Evolutionary conservation across 768 basidiomycete species (phyloP).

Genomic region (Suillus sp.): DNA sequence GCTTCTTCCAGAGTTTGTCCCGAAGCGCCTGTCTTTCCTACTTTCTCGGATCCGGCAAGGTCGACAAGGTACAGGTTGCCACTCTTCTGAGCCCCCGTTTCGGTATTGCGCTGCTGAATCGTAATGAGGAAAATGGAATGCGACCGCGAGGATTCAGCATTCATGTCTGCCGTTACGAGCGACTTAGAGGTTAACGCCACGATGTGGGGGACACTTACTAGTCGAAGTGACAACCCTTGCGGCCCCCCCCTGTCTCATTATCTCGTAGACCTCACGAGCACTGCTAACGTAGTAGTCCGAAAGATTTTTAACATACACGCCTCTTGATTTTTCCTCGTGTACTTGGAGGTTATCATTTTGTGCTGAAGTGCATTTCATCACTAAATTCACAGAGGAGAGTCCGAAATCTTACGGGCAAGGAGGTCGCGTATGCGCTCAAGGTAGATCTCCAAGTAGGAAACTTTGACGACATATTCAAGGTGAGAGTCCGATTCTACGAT

Average conservation of each 20-base stretch:
- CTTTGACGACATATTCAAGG: constrained; percentile 98
- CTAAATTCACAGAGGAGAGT: constrained; percentile 1
- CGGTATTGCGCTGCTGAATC: constrained; percentile 95
- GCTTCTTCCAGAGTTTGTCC: constrained; percentile 99
- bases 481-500: constrained; percentile 95
- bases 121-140: constrained; percentile 99
- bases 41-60: constrained; percentile 98
- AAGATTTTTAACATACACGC: constrained; percentile 96
- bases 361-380: constrained; percentile 45
- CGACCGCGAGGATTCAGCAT: constrained; percentile 97
- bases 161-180: constrained; percentile 76
- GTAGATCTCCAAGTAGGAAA: constrained; percentile 99
- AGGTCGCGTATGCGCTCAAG: constrained; percentile 94
- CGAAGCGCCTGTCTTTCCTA: constrained; percentile 98
- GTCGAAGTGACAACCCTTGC: constrained; percentile 93
- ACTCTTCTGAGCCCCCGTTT: constrained; percentile 93
- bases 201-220: constrained; percentile 55
- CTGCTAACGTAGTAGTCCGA: constrained; percentile 98
- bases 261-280: constrained; percentile 95
- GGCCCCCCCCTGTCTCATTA: constrained; percentile 95
- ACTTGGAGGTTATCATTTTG: constrained; percentile 98
- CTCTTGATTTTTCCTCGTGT: constrained; percentile 96
- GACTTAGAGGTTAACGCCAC: constrained; percentile 12
- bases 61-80: constrained; percentile 98
- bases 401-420: constrained; percentile 75